phyloP scores from a whole-genome alignment of 1,139 yeast genomes.

The Pneumocystis canis region DNA sequence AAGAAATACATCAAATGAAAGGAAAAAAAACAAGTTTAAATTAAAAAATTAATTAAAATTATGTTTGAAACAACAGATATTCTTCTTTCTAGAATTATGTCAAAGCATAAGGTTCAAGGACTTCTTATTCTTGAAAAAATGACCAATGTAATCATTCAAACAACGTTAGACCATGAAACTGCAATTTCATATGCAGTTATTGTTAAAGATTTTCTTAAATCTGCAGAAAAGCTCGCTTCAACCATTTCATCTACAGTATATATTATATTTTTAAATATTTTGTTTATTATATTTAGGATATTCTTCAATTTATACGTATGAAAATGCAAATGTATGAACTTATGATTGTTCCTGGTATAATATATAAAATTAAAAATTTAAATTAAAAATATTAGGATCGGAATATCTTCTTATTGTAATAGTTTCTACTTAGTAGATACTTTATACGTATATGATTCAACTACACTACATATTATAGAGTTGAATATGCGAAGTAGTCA shows the following conservation, averaged over 20 bases:
- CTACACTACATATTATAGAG: no score
- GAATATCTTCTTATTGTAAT: background rate
- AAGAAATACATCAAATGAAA: no score
- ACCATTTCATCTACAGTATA: background rate
- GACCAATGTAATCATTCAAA: background rate
- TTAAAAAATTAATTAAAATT: no score
- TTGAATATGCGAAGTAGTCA: background rate
- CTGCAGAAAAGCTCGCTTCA: background rate
- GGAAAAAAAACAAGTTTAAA: no score
- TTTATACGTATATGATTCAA: background rate
- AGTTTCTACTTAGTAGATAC: background rate
- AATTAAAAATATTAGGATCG: background rate
- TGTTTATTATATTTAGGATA: background rate
- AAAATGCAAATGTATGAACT: background rate
- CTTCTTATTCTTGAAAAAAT: background rate
- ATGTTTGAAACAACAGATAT: background rate
- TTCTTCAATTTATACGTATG: background rate
- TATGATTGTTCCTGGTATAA: background rate
- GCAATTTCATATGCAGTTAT: background rate
- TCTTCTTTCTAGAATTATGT: background rate
- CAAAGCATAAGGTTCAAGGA: background rate
- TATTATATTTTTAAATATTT: background rate
- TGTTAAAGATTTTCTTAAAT: background rate
- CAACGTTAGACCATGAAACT: background rate
- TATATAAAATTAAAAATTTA: background rate